Conservation (phyloP, 2,329 filamentous ascomycete species). For the Neonectria magnoliae region DNA sequence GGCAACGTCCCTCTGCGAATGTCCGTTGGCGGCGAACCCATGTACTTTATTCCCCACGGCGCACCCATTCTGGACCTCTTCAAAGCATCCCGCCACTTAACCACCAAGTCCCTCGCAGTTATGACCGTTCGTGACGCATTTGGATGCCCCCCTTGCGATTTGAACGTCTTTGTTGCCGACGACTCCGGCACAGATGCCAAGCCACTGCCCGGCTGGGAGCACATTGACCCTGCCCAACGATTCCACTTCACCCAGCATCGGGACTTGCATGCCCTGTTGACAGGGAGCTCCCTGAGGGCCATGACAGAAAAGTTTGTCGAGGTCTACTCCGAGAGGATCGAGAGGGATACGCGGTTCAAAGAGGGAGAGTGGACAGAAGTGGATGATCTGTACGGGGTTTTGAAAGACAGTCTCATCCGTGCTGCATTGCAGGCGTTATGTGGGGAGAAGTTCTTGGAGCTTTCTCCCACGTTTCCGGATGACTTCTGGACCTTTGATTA, state of each 20-base stretch:
- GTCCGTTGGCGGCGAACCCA: slow-evolving; percentile 26
- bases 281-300: slow-evolving; percentile 12
- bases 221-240: slow-evolving; percentile 16
- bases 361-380: slow-evolving; percentile 22
- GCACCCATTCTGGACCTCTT: slow-evolving; percentile 26
- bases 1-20: slow-evolving; percentile 30
- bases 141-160: slow-evolving; percentile 22
- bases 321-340: slow-evolving; percentile 14
- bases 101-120: slow-evolving; percentile 26
- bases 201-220: slow-evolving; percentile 25
- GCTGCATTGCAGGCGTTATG: slow-evolving; percentile 22
- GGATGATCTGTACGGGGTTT: slow-evolving; percentile 27
- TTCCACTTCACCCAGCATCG: slow-evolving; percentile 31
- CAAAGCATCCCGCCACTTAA: slow-evolving; percentile 27
- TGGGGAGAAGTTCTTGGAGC: slow-evolving; percentile 28
- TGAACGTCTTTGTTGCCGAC: slow-evolving; percentile 18
- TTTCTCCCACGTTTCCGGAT: slow-evolving; percentile 20
- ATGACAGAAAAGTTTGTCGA: slow-evolving; percentile 25
- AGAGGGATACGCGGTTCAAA: slow-evolving; percentile 9
- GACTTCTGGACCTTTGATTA: slow-evolving; percentile 38
- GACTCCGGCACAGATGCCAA: slow-evolving; percentile 25
- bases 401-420: slow-evolving; percentile 24
- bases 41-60: slow-evolving; percentile 35
- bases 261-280: slow-evolving; percentile 16
- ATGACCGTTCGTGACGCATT: slow-evolving; percentile 33